A percentile compares a stretch with the other conserved stretches of the same genome.
Evolutionary conservation across 495 filamentous ascomycete species (phyloP).

Genomic region (Talaromyces liani): DNA sequence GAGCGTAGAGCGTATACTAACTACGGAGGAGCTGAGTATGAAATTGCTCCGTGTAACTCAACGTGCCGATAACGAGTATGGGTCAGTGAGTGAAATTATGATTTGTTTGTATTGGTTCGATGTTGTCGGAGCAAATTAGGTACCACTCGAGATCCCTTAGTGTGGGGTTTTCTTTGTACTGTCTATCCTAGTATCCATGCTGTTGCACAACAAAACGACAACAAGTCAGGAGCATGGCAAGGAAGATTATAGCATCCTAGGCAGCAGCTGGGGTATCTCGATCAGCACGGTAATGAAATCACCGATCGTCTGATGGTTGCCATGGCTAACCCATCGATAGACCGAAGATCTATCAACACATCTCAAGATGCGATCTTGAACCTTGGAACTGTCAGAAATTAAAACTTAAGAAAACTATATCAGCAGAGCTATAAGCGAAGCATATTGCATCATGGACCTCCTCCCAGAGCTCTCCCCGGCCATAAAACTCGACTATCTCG

Average conservation of each 20-base stretch:
- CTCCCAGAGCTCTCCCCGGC: slow-evolving; percentile 32
- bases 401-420: not conserved
- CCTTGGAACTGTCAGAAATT: not conserved
- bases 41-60: not conserved
- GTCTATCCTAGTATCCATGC: not conserved
- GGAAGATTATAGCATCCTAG: not conserved
- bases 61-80: not conserved
- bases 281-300: not conserved
- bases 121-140: not conserved
- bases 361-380: not conserved
- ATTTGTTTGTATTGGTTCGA: not conserved
- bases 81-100: not conserved
- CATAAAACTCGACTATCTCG: slow-evolving; percentile 43
- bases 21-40: not conserved
- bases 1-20: not conserved
- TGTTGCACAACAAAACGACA: not conserved
- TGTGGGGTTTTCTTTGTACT: not conserved
- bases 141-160: not conserved
- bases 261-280: not conserved
- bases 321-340: not conserved
- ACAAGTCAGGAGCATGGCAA: not conserved
- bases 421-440: not conserved
- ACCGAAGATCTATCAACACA: not conserved
- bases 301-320: not conserved
- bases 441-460: slow-evolving; percentile 7